Evolutionary conservation across 768 basidiomycete species (phyloP), one percentile per base, ranked within the genome.

Genomic region (Tulasnella sp.): DNA sequence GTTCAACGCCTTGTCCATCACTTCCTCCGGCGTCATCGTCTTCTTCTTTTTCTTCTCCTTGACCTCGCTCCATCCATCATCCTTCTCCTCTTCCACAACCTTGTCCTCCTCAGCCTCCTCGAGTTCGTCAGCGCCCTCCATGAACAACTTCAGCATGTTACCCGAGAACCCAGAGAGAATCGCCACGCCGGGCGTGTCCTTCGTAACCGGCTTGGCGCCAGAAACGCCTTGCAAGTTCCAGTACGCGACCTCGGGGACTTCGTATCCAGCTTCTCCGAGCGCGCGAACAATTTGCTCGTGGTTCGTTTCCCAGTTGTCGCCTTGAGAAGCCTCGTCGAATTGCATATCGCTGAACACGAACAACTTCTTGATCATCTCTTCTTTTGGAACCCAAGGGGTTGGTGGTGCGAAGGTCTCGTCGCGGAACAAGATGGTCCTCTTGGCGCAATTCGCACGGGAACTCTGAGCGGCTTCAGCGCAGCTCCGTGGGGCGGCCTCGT

Each of bases 331-430:
- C n/a, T 77, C 71, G 80, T 92, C 90, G 78, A 93, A 93, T 82
- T 92, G 91, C 91, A 93, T 92, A 80, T 93, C 91, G 2, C 88
- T 88, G 81, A 93, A 93, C 58, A 93, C 85, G 80, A 93, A 92
- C 0, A 93, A 82, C 83, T 91, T 89, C 83, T 91, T 89, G 83
- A 93, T 86, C 91, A 93, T 92, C 68, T 92, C 87, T 72, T 90
- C 90, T 75, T 85, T 86, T 71, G 84, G 83, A n/a, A 93, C 82
- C 0, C 17, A 42, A 17, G 42, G 17, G 42, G 17, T 42, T n/a
- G n/a, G n/a, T n/a, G n/a, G n/a, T n/a, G n/a, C n/a, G n/a, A n/a
- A n/a, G n/a, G n/a, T n/a, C n/a, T n/a, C n/a, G n/a, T n/a, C n/a
- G n/a, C n/a, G n/a, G n/a, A n/a, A n/a, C n/a, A n/a, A n/a, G n/a